Evolutionary conservation across 2,329 filamentous ascomycete genomes (phyloP).

Genomic region (Xylariaceae sp.): DNA sequence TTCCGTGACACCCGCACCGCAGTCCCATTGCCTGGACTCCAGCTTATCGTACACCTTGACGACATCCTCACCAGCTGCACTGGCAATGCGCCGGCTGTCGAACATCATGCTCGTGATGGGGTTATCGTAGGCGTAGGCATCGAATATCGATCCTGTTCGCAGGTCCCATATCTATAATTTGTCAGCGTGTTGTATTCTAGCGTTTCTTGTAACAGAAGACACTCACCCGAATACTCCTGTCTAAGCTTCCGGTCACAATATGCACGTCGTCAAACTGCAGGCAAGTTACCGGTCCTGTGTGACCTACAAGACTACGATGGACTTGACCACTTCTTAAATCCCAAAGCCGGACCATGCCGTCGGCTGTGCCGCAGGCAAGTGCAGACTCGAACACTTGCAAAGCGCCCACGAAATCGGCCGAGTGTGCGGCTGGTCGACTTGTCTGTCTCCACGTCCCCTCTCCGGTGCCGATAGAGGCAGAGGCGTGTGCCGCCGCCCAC

Average conservation of each 20-base stretch:
- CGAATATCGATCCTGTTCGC: conserved; percentile 90
- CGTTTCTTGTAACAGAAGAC: not conserved
- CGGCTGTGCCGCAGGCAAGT: conserved; percentile 92
- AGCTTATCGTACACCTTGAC: conserved; percentile 99
- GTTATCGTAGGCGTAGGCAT: conserved; percentile 93
- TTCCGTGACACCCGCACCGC: conserved; percentile 77
- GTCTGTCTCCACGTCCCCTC: conserved; percentile 74
- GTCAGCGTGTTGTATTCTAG: conserved; percentile 6
- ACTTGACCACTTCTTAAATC: conserved; percentile 95
- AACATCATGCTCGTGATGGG: conserved; percentile 98
- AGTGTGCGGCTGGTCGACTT: conserved; percentile 63
- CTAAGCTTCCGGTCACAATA: conserved; percentile 87
- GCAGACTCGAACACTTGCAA: conserved; percentile 96
- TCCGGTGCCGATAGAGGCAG: conserved; percentile 64
- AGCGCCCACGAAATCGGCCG: conserved; percentile 91
- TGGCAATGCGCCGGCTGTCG: conserved; percentile 84
- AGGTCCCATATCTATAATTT: conserved; percentile 89
- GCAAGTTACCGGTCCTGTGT: conserved; percentile 91
- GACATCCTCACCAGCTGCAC: conserved; percentile 87
- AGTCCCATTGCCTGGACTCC: conserved; percentile 95
- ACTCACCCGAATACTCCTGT: conserved; percentile 91
- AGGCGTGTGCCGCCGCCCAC: conserved; percentile 94
- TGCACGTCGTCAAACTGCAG: conserved; percentile 96
- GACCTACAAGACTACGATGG: conserved; percentile 92
- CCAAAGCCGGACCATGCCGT: conserved; percentile 96